Evolutionary conservation across 2,329 filamentous ascomycete genomes (phyloP), one percentile per base, ranked within the genome.

Genomic region (Orbilia ellipsospora): DNA sequence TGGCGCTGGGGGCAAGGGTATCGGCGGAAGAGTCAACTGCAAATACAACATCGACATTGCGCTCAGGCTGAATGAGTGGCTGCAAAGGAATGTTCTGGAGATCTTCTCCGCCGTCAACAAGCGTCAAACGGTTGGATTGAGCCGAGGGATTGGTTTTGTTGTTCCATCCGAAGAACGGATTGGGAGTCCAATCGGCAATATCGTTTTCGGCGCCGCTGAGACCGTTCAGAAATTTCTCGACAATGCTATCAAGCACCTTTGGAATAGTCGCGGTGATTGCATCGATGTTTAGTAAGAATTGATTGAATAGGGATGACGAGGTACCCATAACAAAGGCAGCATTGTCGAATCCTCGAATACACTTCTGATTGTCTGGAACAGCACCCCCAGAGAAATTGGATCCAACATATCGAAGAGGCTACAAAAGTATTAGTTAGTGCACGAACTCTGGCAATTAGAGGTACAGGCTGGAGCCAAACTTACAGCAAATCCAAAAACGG

Each of bases 261-360:
- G 69, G 62, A 18, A 73, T 50, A 28, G 86, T 81, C 3, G 80
- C 81, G 0, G 85, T 85, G 12, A 88, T 80, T 40, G 10, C 12
- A 77, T 92, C 87, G 67, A 94, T 84, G 12, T 88, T 83, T 1
- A 93, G 84, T 18, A 96, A 83, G 79, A 92, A 87, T 79, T 89
- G 85, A 83, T 96, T 97, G 86, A 97, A 97, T 1, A 97, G 86
- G 0, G 91, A 90, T 0, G 90, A 92, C 23, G 90, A 93, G 0
- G 93, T 96, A 61, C 93, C 93, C 88, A 96, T 93, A 36, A 96
- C 84, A 80, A 88, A 97, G 7, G 92, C 92, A 23, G 87, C 87
- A 79, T 93, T 93, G 82, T 97, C 94, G 77, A 93, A 93, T 0
- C 94, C 94, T 8, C 86, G 85, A 15, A 96, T 86, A 80, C 94